Evolutionary conservation across 2,329 filamentous ascomycete species (phyloP), one percentile per base, ranked within the genome.

Genomic region (Pezizomycotina sp.): DNA sequence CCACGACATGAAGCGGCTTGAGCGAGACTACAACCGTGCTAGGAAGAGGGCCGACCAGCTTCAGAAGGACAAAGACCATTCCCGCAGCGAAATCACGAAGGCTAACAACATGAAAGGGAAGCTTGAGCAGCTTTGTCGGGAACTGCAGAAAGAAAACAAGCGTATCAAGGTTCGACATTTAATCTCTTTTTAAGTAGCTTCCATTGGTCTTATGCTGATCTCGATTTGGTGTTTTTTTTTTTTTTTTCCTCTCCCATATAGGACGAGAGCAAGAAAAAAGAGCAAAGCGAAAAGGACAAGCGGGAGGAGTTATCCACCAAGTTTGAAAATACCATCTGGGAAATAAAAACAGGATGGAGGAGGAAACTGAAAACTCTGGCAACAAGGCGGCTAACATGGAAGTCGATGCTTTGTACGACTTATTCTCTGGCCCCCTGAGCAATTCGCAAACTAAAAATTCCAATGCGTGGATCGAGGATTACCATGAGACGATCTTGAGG

Each of bases 131-230:
- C 65, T 98, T 20, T 93, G 84, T 52, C 68, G 89, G 38, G 89
- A 98, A 58, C 67, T 98, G 36, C 89, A 91, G 43, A 79, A 86
- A 52, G 89, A 98, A 55, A 98, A 98, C 58, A 95, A 95, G 60
- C 91, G 92, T 61, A 73, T 98, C 48, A 95, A 95, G 76, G 81
- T 89, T 31, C 24, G 8, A 26, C 6, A 13, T 20, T 12, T 27
- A 34, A 10, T 34, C 31, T 34, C 19, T 18, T 43, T 20, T 33
- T 12, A 9, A 7, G 26, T 13, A 14, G 12, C 6, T 23, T 15
- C 18, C 23, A 10, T 8, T 19, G 20, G 20, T 2, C 7, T 16
- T 5, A 12, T n/a, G 32, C 22, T 7, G 22, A 45, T 16, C 27
- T 13, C 12, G n/a, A 28, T n/a, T 14, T 28, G 15, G 21, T n/a